Evolutionary conservation across 2,329 filamentous ascomycete species (phyloP), one percentile per base, ranked within the genome.

Genomic region (Calonectria fujianensis): DNA sequence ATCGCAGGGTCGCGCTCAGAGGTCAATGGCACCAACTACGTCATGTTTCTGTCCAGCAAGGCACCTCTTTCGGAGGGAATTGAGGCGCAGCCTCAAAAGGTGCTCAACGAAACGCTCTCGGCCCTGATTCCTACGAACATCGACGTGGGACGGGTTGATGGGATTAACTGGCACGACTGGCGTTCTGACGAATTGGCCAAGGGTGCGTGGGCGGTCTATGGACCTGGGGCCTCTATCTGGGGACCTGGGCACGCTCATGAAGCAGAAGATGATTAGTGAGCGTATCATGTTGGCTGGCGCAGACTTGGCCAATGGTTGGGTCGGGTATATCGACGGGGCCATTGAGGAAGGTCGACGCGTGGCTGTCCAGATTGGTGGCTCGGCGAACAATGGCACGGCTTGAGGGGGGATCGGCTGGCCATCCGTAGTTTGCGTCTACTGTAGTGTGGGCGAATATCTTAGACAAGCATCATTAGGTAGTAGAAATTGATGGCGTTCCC

Each of bases 91-190:
- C 10, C 27, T 8, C 4, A 32, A 9, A 7, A 20, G 5, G 59
- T 64, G 13, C 14, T 64, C 37, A 41, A 31, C 14, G 29, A 48
- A 24, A 41, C 37, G 4, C n/a, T 61, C 10, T 10, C n/a, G 11
- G 18, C 18, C 2, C 18, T 45, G 3, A 48, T 64, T 14, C 37
- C 59, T 13, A 14, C 14, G 4, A 45, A 11, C 27, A 27, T 45
- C 3, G 18, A 31, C 2, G 14, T 68, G 1, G 54, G 54, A 27
- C 20, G 24, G 11, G 32, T 39, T 13, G 37, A 61, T 18, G 35
- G 54, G 13, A 39, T 61, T 27, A 39, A 61, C 32, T 68, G 48
- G 65, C 65, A 54, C 16, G 50, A 68, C 27, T 54, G 65, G 50
- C 32, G 32, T 2, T 37, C 10, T 1, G 65, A 68, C 18, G 35